Conservation (phyloP, 2,329 filamentous ascomycete species). For the Ophiostoma triangulosporum region DNA sequence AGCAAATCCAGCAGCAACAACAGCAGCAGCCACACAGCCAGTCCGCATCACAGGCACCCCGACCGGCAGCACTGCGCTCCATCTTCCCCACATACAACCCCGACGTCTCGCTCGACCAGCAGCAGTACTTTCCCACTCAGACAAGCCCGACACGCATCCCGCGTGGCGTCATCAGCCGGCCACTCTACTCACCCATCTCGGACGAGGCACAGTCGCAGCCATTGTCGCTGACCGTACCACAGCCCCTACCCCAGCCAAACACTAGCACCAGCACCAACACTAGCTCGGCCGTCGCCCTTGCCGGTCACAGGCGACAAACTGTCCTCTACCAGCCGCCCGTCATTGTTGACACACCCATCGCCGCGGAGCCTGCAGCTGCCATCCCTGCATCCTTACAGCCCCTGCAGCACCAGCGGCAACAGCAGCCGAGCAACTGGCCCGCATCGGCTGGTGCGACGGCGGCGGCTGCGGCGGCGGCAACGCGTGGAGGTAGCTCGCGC, state of each 20-base stretch:
- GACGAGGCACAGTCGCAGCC: conserved; percentile 8
- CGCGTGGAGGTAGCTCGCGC: not conserved
- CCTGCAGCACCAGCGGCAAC: conserved; percentile 8
- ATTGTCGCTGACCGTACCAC: not conserved
- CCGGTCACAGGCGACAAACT: not conserved
- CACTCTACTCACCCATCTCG: conserved; percentile 39
- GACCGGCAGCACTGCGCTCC: conserved; percentile 42
- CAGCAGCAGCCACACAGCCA: not conserved
- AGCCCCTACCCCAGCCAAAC: too few relatives aligned
- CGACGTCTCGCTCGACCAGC: conserved; percentile 48
- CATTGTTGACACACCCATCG: not conserved
- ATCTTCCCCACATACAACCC: conserved; percentile 69
- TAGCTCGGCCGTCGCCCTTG: not conserved
- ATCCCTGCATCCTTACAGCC: not conserved
- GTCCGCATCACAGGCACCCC: conserved; percentile 12
- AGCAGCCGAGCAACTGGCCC: conserved; percentile 1
- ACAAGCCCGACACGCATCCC: conserved; percentile 50
- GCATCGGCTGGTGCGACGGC: not conserved
- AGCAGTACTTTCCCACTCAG: conserved; percentile 58
- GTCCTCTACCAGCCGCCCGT: not conserved
- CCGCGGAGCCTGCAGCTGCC: not conserved
- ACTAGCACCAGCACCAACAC: not conserved
- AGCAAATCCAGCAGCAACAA: conserved; percentile 3
- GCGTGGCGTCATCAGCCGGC: conserved; percentile 49
- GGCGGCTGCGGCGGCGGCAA: not conserved